Evolutionary conservation across 106 monocot genomes (phyloP).

Genomic region (Agapanthus africanus): DNA sequence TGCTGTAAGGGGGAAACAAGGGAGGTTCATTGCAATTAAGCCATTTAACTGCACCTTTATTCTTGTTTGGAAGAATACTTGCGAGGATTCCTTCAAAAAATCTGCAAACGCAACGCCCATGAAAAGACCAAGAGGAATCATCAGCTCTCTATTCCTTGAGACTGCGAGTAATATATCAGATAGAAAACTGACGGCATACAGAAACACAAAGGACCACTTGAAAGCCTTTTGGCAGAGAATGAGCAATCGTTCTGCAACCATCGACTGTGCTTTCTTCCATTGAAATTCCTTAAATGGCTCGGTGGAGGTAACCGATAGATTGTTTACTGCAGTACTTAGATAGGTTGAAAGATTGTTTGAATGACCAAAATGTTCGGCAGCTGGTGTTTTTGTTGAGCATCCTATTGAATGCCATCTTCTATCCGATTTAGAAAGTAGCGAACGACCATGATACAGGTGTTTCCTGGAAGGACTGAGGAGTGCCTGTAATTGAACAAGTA

Average conservation of each 20-base stretch:
- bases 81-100: constrained; percentile 36
- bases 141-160: constrained; percentile 32
- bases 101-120: constrained; percentile 33
- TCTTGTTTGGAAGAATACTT: constrained; percentile 17
- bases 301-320: constrained; percentile 10
- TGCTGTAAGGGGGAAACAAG: too few relatives aligned
- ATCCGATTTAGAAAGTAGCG: background rate
- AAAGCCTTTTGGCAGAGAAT: constrained; percentile 17
- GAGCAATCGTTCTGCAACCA: constrained; percentile 17
- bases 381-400: constrained; percentile 7
- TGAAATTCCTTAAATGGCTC: constrained; percentile 37
- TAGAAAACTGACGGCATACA: constrained; percentile 15
- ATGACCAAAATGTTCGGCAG: constrained; percentile 14
- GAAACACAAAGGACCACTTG: constrained; percentile 28
- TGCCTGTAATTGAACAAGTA: constrained; percentile 7
- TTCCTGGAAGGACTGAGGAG: background rate
- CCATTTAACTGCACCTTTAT: constrained; percentile 20
- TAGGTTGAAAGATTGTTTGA: constrained; percentile 6
- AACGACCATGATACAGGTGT: background rate
- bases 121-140: constrained; percentile 50
- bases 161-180: constrained; percentile 34
- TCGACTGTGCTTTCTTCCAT: constrained; percentile 41
- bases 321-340: constrained; percentile 14
- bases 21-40: too few relatives aligned
- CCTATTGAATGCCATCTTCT: background rate